Base-by-base conservation (phyloP, 2,329 filamentous ascomycete genomes). In the Tolypocladium endophyticum region DNA sequence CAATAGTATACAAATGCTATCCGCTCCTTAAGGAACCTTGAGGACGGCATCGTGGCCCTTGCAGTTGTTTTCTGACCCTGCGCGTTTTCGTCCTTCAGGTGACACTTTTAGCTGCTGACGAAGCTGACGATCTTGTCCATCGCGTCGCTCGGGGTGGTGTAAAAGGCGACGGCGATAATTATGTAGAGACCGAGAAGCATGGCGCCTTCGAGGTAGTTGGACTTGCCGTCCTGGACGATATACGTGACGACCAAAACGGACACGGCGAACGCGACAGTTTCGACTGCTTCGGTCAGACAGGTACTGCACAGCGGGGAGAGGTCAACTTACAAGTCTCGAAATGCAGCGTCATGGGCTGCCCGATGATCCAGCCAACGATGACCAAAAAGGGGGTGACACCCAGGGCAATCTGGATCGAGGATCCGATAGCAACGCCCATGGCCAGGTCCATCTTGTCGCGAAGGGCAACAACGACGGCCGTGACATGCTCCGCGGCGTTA, bases 321-420 rank as follows among this genome's bases (percentile, higher is more conserved):
- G 1, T 20, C 20, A 55, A 69, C 73, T 70, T 66, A 76, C 74
- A 76, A 7, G 72, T 89, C 76, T 92, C 87, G 69, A 94, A 94
- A 70, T 89, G 87, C 50, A 93, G 79, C 8, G 87, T 88, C 88
- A 92, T 91, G 30, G 84, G 81, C 63, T 84, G 77, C 58, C 81
- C 81, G 73, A 90, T 84, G 65, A 88, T 86, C 89, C 89, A 93
- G 62, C 89, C 89, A 43, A 92, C 79, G 64, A 93, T 85, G 58
- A 93, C 89, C 58, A 93, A 78, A 74, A 89, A 87, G 0, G 89
- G 89, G 1, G 89, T 92, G 55, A 93, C 89, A 53, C 92, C 85
- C 54, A 93, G 79, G 28, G 89, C 89, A 67, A 93, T 93, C 73
- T 93, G 89, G 70, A 93, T 86, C 71, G 87, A 90, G 61, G 87